Evolutionary conservation across 805 yeast genomes (phyloP).

Genomic region (Candida qinlingensis): DNA sequence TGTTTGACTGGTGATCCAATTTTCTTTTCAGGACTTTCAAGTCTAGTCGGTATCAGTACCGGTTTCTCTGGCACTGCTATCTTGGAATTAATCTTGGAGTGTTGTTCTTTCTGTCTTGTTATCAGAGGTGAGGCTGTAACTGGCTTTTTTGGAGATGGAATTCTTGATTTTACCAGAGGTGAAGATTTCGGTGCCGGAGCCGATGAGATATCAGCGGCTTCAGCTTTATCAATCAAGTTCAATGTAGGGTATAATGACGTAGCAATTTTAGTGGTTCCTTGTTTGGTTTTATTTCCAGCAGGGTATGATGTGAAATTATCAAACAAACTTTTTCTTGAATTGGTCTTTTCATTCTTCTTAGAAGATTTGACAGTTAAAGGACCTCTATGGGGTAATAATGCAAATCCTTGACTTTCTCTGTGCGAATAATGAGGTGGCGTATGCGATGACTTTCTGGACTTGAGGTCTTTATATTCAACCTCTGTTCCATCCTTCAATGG

Average conservation of each 20-base stretch:
- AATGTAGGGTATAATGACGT: conserved; percentile 19
- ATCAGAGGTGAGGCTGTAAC: not conserved
- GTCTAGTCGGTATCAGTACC: conserved; percentile 2
- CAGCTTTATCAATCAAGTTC: conserved; percentile 4
- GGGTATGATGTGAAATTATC: conserved; percentile 8
- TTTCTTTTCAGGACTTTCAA: conserved; percentile 8
- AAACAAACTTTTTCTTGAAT: conserved; percentile 16
- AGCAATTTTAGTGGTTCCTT: conserved; percentile 5
- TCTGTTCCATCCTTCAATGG: conserved; percentile 18
- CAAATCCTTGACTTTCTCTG: conserved; percentile 28
- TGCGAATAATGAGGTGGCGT: conserved; percentile 19
- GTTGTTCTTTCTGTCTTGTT: not conserved
- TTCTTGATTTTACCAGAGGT: conserved; percentile 2
- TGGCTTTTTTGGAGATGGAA: conserved; percentile 7
- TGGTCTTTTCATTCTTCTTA: conserved; percentile 11
- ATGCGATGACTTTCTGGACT: conserved; percentile 7
- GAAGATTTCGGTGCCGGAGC: conserved; percentile 7
- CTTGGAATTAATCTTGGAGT: not conserved
- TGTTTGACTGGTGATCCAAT: conserved; percentile 5
- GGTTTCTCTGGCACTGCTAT: conserved; percentile 2
- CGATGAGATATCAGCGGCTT: conserved; percentile 3
- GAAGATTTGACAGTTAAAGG: conserved; percentile 26
- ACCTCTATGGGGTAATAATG: conserved; percentile 26
- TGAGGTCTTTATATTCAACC: not conserved
- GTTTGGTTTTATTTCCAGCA: conserved; percentile 8